Evolutionary conservation across 1,139 yeast species (phyloP).

Genomic region (Entelexis sorbosivorans): DNA sequence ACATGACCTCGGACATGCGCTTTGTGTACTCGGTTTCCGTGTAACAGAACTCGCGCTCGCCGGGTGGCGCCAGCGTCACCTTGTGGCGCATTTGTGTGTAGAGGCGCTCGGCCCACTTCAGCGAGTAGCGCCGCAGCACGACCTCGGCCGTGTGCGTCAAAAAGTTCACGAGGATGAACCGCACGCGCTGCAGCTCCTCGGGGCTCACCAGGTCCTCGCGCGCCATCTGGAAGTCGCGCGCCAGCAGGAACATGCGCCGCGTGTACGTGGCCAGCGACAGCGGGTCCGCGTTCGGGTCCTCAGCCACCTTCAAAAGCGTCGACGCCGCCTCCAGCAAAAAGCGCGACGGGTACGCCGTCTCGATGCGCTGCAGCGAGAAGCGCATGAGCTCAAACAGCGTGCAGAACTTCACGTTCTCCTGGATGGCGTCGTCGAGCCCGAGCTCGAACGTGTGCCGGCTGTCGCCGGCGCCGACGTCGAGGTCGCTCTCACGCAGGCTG

Average conservation of each 20-base stretch:
- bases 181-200: slow-evolving; percentile 30
- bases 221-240: slow-evolving; percentile 52
- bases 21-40: slow-evolving; percentile 24
- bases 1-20: slow-evolving; percentile 31
- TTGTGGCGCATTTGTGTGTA: slow-evolving; percentile 27
- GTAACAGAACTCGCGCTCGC: slow-evolving; percentile 22
- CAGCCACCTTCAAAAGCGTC: slow-evolving; percentile 40
- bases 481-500: slow-evolving; percentile 3
- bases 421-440: slow-evolving; percentile 13
- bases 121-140: slow-evolving; percentile 29
- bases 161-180: slow-evolving; percentile 36
- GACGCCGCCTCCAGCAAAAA: slow-evolving; percentile 57
- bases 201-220: slow-evolving; percentile 32
- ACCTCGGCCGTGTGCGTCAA: slow-evolving; percentile 39
- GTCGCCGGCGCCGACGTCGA: slow-evolving; percentile 17
- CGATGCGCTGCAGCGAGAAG: slow-evolving; percentile 43
- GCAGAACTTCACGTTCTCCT: slow-evolving; percentile 44
- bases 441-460: slow-evolving; percentile 18
- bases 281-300: slow-evolving; percentile 30
- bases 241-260: slow-evolving; percentile 53
- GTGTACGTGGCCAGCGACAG: slow-evolving; percentile 38
- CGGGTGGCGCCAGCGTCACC: slow-evolving; percentile 23
- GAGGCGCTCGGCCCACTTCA: slow-evolving; percentile 30
- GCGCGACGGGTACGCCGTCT: slow-evolving; percentile 63
- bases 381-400: slow-evolving; percentile 50